phyloP scores from a whole-genome alignment of 2,329 filamentous ascomycete species.

The Fusarium irregulare region DNA sequence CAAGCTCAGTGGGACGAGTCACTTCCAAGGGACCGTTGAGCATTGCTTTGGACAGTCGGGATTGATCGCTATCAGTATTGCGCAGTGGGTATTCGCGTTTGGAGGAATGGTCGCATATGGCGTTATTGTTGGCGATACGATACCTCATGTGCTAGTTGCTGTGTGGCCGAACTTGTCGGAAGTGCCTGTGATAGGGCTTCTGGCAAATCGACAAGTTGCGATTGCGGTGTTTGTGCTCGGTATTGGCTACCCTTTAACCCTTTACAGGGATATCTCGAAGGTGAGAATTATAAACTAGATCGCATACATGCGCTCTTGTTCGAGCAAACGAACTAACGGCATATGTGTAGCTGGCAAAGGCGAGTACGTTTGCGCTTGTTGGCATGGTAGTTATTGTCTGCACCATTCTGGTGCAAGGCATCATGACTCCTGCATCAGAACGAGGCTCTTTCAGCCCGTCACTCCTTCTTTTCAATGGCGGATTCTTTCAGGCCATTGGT shows the following conservation, averaged over 20 bases:
- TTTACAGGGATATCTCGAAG: conserved; percentile 98
- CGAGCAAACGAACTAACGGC: conserved; percentile 21
- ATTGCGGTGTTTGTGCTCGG: conserved; percentile 90
- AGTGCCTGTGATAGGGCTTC: conserved; percentile 81
- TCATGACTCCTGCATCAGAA: conserved; percentile 76
- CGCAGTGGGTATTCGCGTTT: conserved; percentile 98
- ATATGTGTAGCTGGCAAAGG: conserved; percentile 82
- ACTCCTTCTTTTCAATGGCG: conserved; percentile 82
- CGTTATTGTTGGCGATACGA: conserved; percentile 96
- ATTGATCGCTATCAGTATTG: conserved; percentile 86
- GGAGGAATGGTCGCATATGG: conserved; percentile 99
- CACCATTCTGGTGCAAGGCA: conserved; percentile 87
- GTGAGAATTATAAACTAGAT: conserved; percentile 57
- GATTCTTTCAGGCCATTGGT: conserved; percentile 94
- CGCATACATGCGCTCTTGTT: neutral
- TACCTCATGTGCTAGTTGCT: conserved; percentile 87
- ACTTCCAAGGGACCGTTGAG: conserved; percentile 95
- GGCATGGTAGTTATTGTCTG: conserved; percentile 93
- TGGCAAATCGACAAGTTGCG: conserved; percentile 83
- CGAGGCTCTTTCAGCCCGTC: conserved; percentile 77
- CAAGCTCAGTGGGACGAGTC: conserved; percentile 92
- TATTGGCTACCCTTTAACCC: conserved; percentile 88
- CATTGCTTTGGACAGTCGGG: conserved; percentile 92
- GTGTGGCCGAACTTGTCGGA: conserved; percentile 80
- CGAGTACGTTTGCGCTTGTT: conserved; percentile 89